Conservation (phyloP, 108 stramenopile species). For the Cyclotella cryptica region DNA sequence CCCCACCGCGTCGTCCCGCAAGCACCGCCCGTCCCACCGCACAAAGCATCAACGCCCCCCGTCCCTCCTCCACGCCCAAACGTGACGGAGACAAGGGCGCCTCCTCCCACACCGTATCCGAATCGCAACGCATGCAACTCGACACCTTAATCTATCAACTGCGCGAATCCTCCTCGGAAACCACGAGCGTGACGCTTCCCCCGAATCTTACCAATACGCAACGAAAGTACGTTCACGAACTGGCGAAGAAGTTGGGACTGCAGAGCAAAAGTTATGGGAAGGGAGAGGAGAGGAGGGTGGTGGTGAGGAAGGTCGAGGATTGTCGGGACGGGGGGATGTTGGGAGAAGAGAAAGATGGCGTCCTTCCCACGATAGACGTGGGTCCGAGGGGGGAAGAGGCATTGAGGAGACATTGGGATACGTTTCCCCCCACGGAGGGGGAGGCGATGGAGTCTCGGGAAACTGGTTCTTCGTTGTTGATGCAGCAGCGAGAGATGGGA, state of each 20-base stretch:
- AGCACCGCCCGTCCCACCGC: not conserved
- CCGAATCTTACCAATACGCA: constrained; percentile 79
- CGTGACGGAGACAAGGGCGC: constrained; percentile 79
- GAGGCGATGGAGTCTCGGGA: constrained; percentile 62
- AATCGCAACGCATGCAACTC: constrained; percentile 67
- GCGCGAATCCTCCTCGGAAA: constrained; percentile 54
- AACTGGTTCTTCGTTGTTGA: constrained; percentile 64
- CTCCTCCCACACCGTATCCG: constrained; percentile 67
- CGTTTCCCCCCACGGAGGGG: constrained; percentile 51
- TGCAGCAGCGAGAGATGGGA: not conserved
- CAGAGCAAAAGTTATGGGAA: constrained; percentile 71
- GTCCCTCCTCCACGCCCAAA: constrained; percentile 5
- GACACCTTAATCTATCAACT: constrained; percentile 59
- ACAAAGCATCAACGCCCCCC: not conserved
- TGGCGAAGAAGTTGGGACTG: constrained; percentile 67
- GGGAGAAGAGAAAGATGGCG: constrained; percentile 17
- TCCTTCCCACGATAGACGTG: constrained; percentile 42
- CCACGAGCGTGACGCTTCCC: constrained; percentile 61
- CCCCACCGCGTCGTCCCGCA: not conserved
- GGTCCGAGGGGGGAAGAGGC: constrained; percentile 52
- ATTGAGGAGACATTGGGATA: constrained; percentile 49
- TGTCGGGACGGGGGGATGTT: constrained; percentile 32
- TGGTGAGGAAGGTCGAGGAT: constrained; percentile 58
- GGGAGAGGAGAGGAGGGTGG: constrained; percentile 64
- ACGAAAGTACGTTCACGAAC: constrained; percentile 76